Conservation (phyloP, 1,284 basidiomycete species). For the Phenoliferia sp. region DNA sequence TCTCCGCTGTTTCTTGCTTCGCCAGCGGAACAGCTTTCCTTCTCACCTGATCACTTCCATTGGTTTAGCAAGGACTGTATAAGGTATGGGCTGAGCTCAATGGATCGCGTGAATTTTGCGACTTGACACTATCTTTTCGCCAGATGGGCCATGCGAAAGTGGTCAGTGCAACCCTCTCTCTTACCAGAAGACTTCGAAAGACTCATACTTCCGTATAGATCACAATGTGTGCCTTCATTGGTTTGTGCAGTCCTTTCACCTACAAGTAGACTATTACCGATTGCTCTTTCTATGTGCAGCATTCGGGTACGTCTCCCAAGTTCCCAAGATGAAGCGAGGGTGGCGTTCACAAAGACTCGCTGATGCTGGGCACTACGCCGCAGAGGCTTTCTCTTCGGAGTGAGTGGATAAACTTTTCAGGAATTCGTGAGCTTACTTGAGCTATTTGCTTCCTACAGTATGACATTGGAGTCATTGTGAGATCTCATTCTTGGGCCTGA, state of each 20-base stretch:
- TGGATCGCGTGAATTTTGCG: too few relatives aligned
- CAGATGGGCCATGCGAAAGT: neutral
- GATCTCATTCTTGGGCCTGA: neutral
- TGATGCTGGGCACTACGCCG: neutral
- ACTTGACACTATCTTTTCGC: neutral
- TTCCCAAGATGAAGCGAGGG: neutral
- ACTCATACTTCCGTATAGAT: too few relatives aligned
- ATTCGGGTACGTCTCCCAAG: neutral
- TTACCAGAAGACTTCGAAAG: too few relatives aligned
- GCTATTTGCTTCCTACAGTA: conserved; percentile 41
- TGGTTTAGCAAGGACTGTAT: neutral
- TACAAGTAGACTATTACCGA: neutral
- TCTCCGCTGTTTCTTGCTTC: too few relatives aligned
- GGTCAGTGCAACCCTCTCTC: too few relatives aligned
- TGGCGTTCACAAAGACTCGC: neutral
- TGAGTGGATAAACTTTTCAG: neutral
- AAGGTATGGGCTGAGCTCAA: too few relatives aligned
- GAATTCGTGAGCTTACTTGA: neutral
- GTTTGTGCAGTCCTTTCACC: neutral
- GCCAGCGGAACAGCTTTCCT: too few relatives aligned
- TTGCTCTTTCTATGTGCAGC: neutral
- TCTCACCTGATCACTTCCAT: neutral
- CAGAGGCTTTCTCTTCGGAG: neutral
- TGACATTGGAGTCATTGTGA: conserved; percentile 61
- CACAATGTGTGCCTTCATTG: neutral